Evolutionary conservation across 2,329 filamentous ascomycete genomes (phyloP).

Genomic region (Aaosphaeria arxii): DNA sequence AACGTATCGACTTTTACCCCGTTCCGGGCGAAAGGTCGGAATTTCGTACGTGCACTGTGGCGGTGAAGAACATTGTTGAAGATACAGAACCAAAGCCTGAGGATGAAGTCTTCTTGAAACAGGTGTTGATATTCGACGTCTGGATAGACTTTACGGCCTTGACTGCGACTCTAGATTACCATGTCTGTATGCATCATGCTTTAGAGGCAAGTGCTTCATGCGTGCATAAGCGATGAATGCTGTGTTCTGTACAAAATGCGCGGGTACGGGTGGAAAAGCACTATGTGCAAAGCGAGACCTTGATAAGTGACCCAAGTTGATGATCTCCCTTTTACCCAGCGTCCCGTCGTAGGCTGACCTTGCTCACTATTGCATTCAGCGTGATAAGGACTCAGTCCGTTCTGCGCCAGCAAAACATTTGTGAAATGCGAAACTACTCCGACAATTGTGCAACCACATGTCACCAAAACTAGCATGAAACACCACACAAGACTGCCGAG

Average conservation of each 20-base stretch:
- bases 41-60: no score
- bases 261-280: no score
- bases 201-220: neutral
- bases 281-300: no score
- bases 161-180: neutral
- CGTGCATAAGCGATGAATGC: neutral
- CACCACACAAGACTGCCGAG: neutral
- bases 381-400: no score
- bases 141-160: neutral
- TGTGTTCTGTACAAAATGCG: neutral
- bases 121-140: neutral
- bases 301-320: neutral
- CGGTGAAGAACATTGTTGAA: no score
- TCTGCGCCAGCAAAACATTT: no score
- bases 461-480: neutral
- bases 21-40: no score
- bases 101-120: no score
- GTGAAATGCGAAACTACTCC: no score
- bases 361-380: neutral
- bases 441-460: neutral
- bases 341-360: conserved; percentile 1
- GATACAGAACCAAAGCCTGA: no score
- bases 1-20: no score
- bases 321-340: conserved; percentile 16
- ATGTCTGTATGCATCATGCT: conserved; percentile 2